These are phyloP conservation scores for Vigna mungo DNA, from an alignment of 306 rosid genomes.

Conservation along the genomic window DNA sequence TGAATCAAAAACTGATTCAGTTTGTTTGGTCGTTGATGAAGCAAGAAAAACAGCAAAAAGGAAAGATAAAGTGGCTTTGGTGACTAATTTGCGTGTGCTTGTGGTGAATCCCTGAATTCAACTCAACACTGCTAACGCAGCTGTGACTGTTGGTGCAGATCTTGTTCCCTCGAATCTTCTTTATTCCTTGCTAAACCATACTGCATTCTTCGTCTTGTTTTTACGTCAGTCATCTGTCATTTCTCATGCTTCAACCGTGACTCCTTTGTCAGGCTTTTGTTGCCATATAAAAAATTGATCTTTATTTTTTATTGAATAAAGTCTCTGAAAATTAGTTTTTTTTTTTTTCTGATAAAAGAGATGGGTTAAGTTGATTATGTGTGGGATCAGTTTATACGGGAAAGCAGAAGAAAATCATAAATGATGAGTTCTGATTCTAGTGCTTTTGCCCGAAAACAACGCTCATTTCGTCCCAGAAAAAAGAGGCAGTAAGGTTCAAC, in stretches of 20 bases:
- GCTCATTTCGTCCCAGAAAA: background rate
- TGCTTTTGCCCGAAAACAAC: conserved; percentile 24
- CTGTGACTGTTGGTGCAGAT: background rate
- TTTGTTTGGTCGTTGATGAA: background rate
- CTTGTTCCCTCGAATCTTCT: background rate
- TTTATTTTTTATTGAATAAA: too few relatives aligned
- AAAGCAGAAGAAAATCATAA: too few relatives aligned
- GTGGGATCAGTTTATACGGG: background rate
- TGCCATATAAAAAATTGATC: too few relatives aligned
- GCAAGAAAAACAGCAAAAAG: background rate
- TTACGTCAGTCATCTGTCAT: background rate
- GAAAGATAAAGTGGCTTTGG: background rate
- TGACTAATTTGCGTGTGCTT: too few relatives aligned
- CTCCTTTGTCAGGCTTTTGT: too few relatives aligned
- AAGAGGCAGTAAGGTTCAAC: background rate
- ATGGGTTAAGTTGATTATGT: background rate
- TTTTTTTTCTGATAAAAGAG: too few relatives aligned
- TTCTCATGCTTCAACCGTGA: background rate
- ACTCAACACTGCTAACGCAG: too few relatives aligned
- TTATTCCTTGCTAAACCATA: background rate
- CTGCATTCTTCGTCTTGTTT: background rate
- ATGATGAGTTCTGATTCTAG: background rate
- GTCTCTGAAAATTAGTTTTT: too few relatives aligned
- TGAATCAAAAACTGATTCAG: background rate
- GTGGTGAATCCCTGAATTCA: too few relatives aligned